phyloP scores from a whole-genome alignment of 2,329 filamentous ascomycete genomes.

The Basipetospora sp. region DNA sequence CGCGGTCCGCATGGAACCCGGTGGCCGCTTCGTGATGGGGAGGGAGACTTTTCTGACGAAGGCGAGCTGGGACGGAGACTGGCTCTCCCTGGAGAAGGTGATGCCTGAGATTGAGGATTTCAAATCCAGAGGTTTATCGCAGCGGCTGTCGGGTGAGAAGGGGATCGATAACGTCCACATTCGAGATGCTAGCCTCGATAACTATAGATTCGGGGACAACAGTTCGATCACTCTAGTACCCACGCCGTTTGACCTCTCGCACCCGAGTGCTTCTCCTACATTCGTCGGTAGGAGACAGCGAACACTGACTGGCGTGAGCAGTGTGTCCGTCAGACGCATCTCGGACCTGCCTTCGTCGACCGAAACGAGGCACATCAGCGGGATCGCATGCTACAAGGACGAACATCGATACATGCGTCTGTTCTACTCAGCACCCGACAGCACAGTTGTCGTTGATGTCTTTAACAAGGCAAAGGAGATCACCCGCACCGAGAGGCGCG shows the following conservation, averaged over 20 bases:
- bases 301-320: background rate
- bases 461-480: constrained; percentile 10
- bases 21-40: constrained; percentile 16
- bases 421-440: constrained; percentile 5
- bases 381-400: constrained; percentile 13
- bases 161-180: constrained; percentile 7
- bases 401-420: constrained; percentile 10
- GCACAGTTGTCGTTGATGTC: constrained; percentile 7
- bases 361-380: constrained; percentile 6
- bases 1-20: constrained; percentile 7
- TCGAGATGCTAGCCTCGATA: constrained; percentile 7
- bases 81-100: constrained; percentile 10
- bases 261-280: constrained; percentile 5
- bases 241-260: background rate
- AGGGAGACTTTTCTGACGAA: constrained; percentile 19
- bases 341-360: background rate
- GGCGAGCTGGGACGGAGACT: constrained; percentile 15
- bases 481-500: background rate
- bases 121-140: constrained; percentile 8
- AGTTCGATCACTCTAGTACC: constrained; percentile 4
- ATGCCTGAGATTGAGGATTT: too few species aligned
- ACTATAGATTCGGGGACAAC: constrained; percentile 7
- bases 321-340: background rate
- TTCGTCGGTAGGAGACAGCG: constrained; percentile 11
- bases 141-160: background rate